Evolutionary conservation across 768 basidiomycete species (phyloP).

Genomic region (Kwoniella heveanensis): DNA sequence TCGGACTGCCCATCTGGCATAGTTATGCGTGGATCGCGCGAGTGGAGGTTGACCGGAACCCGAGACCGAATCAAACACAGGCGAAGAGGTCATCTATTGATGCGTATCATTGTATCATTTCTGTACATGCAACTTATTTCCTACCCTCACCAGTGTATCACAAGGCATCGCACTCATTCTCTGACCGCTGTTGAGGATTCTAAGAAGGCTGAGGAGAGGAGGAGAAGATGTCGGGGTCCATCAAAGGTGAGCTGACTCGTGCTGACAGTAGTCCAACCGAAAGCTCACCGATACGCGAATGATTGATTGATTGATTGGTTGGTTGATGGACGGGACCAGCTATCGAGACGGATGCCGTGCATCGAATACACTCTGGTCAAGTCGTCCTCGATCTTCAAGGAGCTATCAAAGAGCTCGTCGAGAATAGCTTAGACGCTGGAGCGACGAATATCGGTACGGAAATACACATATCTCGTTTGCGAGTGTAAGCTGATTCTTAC

Average conservation of each 20-base stretch:
- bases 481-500: too few relatives aligned
- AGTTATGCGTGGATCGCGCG: background rate
- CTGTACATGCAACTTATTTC: too few relatives aligned
- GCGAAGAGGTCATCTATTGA: background rate
- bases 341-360: slow-evolving; percentile 77
- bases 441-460: slow-evolving; percentile 78
- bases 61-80: background rate
- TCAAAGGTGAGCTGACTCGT: slow-evolving; percentile 24
- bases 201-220: background rate
- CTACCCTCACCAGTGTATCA: too few relatives aligned
- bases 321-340: slow-evolving; percentile 56
- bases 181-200: too few relatives aligned
- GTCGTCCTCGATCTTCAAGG: slow-evolving; percentile 91
- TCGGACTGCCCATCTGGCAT: background rate
- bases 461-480: background rate
- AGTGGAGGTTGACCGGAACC: slow-evolving; percentile 8
- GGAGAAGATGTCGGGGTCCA: slow-evolving; percentile 18
- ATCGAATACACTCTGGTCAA: slow-evolving; percentile 89
- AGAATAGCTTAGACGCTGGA: slow-evolving; percentile 92
- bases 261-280: too few relatives aligned
- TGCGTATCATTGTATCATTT: too few relatives aligned
- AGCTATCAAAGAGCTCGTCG: slow-evolving; percentile 92
- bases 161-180: too few relatives aligned
- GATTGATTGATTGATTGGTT: too few relatives aligned
- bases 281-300: too few relatives aligned